These are phyloP conservation scores for Durio zibethinus DNA, from an alignment of 345 rosid species.

Conservation along the genomic window DNA sequence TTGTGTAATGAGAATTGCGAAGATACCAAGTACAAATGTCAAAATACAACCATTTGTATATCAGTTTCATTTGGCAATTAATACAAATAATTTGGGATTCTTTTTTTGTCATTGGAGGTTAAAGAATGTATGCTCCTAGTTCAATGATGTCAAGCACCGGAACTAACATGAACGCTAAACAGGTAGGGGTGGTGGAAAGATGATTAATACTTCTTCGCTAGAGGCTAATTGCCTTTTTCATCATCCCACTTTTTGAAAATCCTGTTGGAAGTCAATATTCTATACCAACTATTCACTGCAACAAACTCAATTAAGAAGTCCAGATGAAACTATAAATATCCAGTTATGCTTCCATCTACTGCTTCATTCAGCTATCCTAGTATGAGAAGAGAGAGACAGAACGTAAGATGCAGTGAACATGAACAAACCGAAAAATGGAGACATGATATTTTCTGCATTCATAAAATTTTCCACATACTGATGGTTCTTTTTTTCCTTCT, in stretches of 20 bases:
- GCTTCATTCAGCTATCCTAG: not conserved
- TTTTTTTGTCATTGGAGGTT: too few species aligned
- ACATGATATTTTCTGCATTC: not conserved
- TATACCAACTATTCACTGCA: too few species aligned
- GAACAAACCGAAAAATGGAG: not conserved
- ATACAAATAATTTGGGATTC: too few species aligned
- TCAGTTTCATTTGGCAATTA: too few species aligned
- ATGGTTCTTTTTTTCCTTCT: not conserved
- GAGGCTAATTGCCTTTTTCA: not conserved
- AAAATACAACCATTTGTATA: too few species aligned
- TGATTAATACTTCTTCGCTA: not conserved
- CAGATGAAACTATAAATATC: not conserved
- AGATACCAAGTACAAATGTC: too few species aligned
- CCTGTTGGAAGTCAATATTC: not conserved
- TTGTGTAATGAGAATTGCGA: too few species aligned
- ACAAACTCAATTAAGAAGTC: not conserved
- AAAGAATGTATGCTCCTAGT: too few species aligned
- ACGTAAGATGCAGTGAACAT: not conserved
- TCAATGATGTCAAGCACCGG: too few species aligned
- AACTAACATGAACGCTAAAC: too few species aligned
- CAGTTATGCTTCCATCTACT: not conserved
- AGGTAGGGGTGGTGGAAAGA: not conserved
- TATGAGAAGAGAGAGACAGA: not conserved
- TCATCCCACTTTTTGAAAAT: not conserved
- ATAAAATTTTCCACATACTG: not conserved